These are phyloP conservation scores for Tolypocladium amazonense DNA, from an alignment of 2,329 filamentous ascomycete genomes.

Conservation along the genomic window DNA sequence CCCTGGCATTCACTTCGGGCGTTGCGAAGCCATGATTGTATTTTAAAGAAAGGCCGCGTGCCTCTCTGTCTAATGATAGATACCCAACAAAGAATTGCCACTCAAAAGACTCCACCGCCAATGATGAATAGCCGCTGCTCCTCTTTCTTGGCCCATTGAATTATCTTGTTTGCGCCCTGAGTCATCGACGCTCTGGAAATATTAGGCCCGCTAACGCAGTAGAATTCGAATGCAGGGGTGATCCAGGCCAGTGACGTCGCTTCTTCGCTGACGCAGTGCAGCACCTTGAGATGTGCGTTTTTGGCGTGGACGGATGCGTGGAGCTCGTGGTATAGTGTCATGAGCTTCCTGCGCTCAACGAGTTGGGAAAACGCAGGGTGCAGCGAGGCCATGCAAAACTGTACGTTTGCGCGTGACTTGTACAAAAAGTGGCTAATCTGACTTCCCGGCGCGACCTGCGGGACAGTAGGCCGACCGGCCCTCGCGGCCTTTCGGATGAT, in stretches of 20 bases:
- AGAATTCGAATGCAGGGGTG: constrained; percentile 86
- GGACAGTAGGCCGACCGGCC: constrained; percentile 58
- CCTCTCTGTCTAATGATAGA: neutral
- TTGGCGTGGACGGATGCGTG: constrained; percentile 80
- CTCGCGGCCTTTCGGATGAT: constrained; percentile 63
- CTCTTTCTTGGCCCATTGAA: constrained; percentile 85
- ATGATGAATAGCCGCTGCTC: constrained; percentile 95
- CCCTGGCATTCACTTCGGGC: neutral
- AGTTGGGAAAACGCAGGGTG: constrained; percentile 52
- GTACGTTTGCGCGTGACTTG: constrained; percentile 88
- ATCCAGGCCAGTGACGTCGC: constrained; percentile 80
- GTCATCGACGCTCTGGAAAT: constrained; percentile 56
- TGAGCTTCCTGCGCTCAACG: constrained; percentile 57
- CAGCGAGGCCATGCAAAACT: constrained; percentile 85
- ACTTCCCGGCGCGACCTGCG: constrained; percentile 70
- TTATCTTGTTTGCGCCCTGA: constrained; percentile 77
- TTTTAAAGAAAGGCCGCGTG: neutral
- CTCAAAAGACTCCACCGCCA: constrained; percentile 76
- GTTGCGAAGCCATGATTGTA: neutral
- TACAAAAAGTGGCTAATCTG: constrained; percentile 87
- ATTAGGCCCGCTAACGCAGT: constrained; percentile 80
- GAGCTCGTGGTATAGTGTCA: constrained; percentile 76
- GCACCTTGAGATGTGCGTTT: constrained; percentile 74
- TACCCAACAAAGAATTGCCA: neutral
- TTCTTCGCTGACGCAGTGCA: constrained; percentile 67